Evolutionary conservation across 495 filamentous ascomycete species (phyloP).

Genomic region (Neurospora discreta): DNA sequence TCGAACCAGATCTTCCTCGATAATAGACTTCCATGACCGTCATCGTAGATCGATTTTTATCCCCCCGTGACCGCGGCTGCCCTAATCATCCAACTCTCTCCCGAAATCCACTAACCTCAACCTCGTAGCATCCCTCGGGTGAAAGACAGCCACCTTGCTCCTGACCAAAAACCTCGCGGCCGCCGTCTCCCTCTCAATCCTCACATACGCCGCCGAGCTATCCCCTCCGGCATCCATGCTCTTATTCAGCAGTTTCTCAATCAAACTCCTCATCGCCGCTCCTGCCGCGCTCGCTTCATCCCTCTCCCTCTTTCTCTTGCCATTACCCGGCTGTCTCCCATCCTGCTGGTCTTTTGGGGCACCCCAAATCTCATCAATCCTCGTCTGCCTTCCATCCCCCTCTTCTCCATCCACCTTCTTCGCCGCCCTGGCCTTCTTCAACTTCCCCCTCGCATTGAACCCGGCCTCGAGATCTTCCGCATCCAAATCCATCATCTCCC

Average conservation of each 20-base stretch:
- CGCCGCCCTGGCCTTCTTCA: conserved; percentile 46
- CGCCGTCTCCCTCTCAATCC: conserved; percentile 64
- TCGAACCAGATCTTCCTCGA: too few species aligned
- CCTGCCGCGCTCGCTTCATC: conserved; percentile 56
- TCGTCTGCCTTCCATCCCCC: conserved; percentile 46
- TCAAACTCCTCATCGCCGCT: conserved; percentile 54
- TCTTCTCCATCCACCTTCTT: conserved; percentile 12
- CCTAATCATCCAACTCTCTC: conserved; percentile 56
- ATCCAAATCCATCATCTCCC: conserved; percentile 56
- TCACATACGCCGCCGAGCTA: conserved; percentile 52
- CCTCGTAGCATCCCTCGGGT: conserved; percentile 68
- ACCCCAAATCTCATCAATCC: conserved; percentile 47
- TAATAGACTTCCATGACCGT: too few species aligned
- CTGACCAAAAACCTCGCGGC: conserved; percentile 72
- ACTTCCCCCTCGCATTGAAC: conserved; percentile 60
- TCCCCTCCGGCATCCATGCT: conserved; percentile 49
- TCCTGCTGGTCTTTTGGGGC: conserved; percentile 1
- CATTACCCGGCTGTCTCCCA: conserved; percentile 7
- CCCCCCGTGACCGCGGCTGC: neutral
- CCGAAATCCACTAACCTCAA: conserved; percentile 79
- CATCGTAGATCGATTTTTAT: too few species aligned
- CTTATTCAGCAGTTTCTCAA: conserved; percentile 48
- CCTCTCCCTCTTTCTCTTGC: conserved; percentile 20
- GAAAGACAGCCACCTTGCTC: conserved; percentile 76
- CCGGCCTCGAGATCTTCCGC: conserved; percentile 48